Conservation (phyloP, 257 asterid species). For the Salvia rosmarinus region DNA sequence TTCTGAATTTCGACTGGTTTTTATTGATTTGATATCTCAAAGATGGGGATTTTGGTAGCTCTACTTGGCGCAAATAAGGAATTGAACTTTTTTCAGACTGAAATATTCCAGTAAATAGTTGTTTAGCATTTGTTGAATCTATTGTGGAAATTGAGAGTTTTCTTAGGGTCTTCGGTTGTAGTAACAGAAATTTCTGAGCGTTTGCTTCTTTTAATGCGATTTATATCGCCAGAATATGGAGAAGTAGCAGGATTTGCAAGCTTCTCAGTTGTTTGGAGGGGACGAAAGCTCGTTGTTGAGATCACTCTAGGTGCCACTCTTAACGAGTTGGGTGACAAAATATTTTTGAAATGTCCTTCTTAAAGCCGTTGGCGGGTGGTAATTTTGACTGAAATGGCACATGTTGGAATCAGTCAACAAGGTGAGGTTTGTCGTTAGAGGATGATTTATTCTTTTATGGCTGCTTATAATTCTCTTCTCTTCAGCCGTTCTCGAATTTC, state of each 20-base stretch:
- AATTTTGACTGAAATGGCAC: constrained; percentile 94
- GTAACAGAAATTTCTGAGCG: not conserved
- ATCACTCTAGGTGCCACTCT: constrained; percentile 55
- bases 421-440: constrained; percentile 49
- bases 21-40: constrained; percentile 7
- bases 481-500: constrained; percentile 1
- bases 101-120: not conserved
- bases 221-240: constrained; percentile 54
- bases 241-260: constrained; percentile 44
- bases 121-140: not conserved
- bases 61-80: not conserved
- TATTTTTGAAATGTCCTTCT: constrained; percentile 40
- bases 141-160: constrained; percentile 6
- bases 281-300: constrained; percentile 56
- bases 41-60: constrained; percentile 8
- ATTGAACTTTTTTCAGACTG: not conserved
- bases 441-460: not conserved
- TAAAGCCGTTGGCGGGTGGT: constrained; percentile 95
- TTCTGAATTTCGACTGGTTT: constrained; percentile 23
- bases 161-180: not conserved
- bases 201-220: constrained; percentile 20
- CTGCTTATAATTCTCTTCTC: not conserved
- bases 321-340: constrained; percentile 72
- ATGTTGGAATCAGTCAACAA: constrained; percentile 86
- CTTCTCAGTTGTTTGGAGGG: constrained; percentile 75